Conservation (phyloP, 163 green algal species). For the Dunaliella salina region DNA sequence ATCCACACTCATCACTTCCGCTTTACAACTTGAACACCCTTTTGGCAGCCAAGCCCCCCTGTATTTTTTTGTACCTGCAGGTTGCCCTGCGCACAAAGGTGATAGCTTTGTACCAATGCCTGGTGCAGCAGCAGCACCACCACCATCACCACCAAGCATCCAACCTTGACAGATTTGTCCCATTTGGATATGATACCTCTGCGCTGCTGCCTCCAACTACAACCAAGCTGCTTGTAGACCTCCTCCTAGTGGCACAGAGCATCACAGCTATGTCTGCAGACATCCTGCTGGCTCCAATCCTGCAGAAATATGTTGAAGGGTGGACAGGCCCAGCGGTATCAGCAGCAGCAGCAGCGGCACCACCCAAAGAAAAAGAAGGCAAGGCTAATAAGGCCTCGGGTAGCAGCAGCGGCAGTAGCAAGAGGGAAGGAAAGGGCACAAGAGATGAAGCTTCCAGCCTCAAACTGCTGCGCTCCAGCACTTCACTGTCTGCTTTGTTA, state of each 20-base stretch:
- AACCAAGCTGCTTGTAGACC: too few relatives aligned
- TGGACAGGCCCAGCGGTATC: too few relatives aligned
- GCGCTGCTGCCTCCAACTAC: too few relatives aligned
- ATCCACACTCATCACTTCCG: too few relatives aligned
- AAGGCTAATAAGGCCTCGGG: too few relatives aligned
- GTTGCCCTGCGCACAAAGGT: neutral
- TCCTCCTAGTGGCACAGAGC: neutral
- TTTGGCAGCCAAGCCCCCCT: neutral
- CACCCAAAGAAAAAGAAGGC: too few relatives aligned
- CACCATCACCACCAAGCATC: neutral
- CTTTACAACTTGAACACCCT: too few relatives aligned
- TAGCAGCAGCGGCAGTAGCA: too few relatives aligned
- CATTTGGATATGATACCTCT: too few relatives aligned
- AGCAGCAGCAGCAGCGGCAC: too few relatives aligned
- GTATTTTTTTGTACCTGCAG: neutral
- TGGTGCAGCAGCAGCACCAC: neutral
- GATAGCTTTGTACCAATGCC: neutral
- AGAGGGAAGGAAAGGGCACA: too few relatives aligned
- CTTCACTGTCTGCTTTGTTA: neutral
- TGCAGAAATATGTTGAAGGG: too few relatives aligned
- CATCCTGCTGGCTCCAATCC: neutral
- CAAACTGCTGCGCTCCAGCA: neutral
- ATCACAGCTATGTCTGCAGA: neutral
- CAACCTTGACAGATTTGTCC: neutral
- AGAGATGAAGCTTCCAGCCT: neutral